Evolutionary conservation across 2,329 filamentous ascomycete genomes (phyloP).

Genomic region (Pseudopyrenochaeta lycopersici): DNA sequence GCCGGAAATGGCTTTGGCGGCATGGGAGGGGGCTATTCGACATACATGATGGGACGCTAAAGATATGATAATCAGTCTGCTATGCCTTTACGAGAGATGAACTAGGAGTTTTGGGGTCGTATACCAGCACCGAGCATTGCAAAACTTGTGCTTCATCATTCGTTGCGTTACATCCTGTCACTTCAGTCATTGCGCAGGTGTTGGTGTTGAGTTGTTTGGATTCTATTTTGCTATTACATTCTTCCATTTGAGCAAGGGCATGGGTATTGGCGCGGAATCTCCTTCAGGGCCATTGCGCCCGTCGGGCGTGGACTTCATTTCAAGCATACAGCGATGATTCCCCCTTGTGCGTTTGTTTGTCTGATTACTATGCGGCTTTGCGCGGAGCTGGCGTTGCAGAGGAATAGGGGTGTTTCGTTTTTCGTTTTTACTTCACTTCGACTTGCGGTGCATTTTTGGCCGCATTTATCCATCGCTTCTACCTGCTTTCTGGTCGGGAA

Average conservation of each 20-base stretch:
- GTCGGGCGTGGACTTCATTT: conserved; percentile 50
- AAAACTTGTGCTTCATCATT: conserved; percentile 42
- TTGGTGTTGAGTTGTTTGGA: conserved; percentile 50
- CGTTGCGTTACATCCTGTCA: conserved; percentile 52
- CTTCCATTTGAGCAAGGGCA: conserved; percentile 49
- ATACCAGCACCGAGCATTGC: conserved; percentile 41
- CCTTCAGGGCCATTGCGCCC: conserved; percentile 43
- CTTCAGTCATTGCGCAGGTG: conserved; percentile 54
- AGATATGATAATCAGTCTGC: conserved; percentile 18
- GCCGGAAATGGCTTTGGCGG: conserved; percentile 42
- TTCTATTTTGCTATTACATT: conserved; percentile 39
- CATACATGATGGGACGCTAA: conserved; percentile 53
- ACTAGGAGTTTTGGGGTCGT: conserved; percentile 41
- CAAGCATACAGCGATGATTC: conserved; percentile 56
- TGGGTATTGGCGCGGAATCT: conserved; percentile 51
- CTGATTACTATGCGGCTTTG: conserved; percentile 32
- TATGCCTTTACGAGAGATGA: conserved; percentile 47
- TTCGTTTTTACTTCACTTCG: conserved; percentile 15
- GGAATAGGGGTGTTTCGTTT: conserved; percentile 10
- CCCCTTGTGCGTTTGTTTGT: conserved; percentile 51
- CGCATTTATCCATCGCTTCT: conserved; percentile 16
- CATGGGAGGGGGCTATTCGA: conserved; percentile 43
- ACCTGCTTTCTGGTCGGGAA: conserved; percentile 23
- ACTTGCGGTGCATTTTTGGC: conserved; percentile 4
- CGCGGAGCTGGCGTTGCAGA: conserved; percentile 42